Evolutionary conservation across 805 yeast genomes (phyloP).

Genomic region (Kodamaea lidongshanica): DNA sequence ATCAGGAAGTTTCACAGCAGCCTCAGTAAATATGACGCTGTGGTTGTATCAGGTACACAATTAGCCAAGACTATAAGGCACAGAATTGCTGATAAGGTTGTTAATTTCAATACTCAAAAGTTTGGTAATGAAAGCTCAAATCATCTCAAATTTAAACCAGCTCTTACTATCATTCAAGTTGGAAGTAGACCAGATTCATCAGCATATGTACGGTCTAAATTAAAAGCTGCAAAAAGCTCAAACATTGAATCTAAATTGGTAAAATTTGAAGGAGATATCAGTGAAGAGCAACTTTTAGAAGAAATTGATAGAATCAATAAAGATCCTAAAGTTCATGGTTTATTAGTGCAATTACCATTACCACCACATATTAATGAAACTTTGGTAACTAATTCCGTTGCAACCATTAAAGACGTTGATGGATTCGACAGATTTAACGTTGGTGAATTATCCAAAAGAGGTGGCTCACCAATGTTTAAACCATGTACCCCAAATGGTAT

Average conservation of each 20-base stretch:
- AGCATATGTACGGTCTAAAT: conserved; percentile 86
- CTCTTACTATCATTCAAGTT: conserved; percentile 79
- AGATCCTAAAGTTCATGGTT: conserved; percentile 76
- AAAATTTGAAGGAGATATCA: conserved; percentile 55
- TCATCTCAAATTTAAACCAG: conserved; percentile 54
- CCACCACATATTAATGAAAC: conserved; percentile 79
- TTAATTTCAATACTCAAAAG: conserved; percentile 25
- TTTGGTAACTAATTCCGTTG: conserved; percentile 72
- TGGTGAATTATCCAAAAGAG: conserved; percentile 84
- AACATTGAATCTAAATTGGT: conserved; percentile 63
- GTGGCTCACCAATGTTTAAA: conserved; percentile 73
- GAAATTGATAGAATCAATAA: conserved; percentile 60
- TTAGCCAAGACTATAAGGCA: conserved; percentile 34
- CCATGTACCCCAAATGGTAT: conserved; percentile 97
- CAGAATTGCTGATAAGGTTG: conserved; percentile 35
- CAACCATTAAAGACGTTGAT: conserved; percentile 83
- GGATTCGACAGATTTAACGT: conserved; percentile 87
- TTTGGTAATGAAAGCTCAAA: conserved; percentile 6
- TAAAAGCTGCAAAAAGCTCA: conserved; percentile 83
- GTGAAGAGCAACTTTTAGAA: conserved; percentile 55
- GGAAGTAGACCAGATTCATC: conserved; percentile 87
- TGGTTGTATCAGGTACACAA: conserved; percentile 37
- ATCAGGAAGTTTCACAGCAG: conserved; percentile 7
- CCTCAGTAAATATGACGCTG: conserved; percentile 22
- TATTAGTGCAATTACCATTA: conserved; percentile 84